Evolutionary conservation across 139 green algal species (phyloP).

Genomic region (Chlamydomonas eustigma): DNA sequence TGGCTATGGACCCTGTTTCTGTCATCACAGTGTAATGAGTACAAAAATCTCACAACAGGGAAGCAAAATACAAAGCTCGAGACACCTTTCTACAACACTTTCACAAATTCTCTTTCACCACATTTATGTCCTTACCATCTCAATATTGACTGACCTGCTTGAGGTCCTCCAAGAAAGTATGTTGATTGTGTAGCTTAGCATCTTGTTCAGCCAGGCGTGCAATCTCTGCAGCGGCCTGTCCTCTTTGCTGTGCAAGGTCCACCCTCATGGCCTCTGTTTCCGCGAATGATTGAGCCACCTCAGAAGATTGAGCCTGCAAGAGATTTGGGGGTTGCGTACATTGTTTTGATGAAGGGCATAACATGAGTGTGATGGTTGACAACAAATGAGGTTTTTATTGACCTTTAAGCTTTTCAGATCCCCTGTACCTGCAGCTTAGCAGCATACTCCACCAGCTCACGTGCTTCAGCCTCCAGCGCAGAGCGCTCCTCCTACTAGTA

Average conservation of each 20-base stretch:
- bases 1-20: no score
- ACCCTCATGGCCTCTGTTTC: constrained; percentile 8
- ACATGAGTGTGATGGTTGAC: no score
- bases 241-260: constrained; percentile 1
- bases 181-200: constrained; percentile 28
- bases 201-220: background rate
- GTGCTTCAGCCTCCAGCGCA: constrained; percentile 25
- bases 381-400: no score
- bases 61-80: no score
- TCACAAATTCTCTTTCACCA: background rate
- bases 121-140: no score
- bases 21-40: no score
- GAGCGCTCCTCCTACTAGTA: constrained; percentile 24
- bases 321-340: no score
- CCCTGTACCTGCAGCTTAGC: constrained; percentile 19
- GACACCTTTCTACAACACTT: background rate
- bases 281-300: constrained; percentile 20
- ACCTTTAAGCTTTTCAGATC: no score
- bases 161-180: background rate
- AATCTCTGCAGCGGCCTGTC: constrained; percentile 16
- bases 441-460: constrained; percentile 37
- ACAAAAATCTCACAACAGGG: no score
- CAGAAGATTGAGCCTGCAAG: constrained; percentile 17
- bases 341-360: no score
- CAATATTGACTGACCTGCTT: constrained; percentile 18